Evolutionary conservation across 2,329 filamentous ascomycete genomes (phyloP).

Genomic region (Talaromyces sp.): DNA sequence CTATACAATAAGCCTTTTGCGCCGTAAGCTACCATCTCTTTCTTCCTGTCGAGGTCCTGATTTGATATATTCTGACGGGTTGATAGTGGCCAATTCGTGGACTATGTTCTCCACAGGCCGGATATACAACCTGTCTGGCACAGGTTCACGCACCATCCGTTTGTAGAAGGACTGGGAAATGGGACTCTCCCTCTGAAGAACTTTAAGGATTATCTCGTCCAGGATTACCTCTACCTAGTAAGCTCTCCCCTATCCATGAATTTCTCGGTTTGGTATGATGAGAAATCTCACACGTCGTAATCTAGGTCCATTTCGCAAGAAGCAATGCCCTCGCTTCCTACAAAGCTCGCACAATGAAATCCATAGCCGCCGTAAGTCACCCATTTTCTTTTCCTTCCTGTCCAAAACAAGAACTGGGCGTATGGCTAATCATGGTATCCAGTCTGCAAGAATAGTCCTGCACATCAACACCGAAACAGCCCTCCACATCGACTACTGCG

Average conservation of each 20-base stretch:
- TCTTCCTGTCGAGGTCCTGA: neutral
- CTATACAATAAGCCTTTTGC: constrained; percentile 56
- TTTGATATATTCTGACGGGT: constrained; percentile 5
- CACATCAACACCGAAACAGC: constrained; percentile 76
- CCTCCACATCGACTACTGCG: constrained; percentile 77
- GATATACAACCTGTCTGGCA: constrained; percentile 73
- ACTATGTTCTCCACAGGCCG: constrained; percentile 70
- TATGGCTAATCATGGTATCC: neutral
- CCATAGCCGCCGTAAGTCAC: constrained; percentile 60
- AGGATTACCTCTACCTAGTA: constrained; percentile 88
- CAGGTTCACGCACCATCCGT: constrained; percentile 72
- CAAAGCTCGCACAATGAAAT: constrained; percentile 68
- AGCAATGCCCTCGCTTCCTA: constrained; percentile 81
- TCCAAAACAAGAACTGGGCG: neutral
- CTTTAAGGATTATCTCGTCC: constrained; percentile 84
- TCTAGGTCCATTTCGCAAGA: constrained; percentile 75
- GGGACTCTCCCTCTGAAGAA: constrained; percentile 68
- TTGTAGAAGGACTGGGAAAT: constrained; percentile 70
- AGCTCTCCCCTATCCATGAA: constrained; percentile 19
- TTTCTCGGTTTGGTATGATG: neutral
- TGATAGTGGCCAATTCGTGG: constrained; percentile 67
- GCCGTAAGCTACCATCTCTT: constrained; percentile 38
- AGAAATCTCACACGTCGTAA: constrained; percentile 3
- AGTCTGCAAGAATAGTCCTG: constrained; percentile 65
- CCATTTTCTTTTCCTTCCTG: neutral